A percentile compares a stretch with the other conserved stretches of the same genome.
Evolutionary conservation across 1,284 basidiomycete genomes (phyloP).

Genomic region (Ustilago hordei): DNA sequence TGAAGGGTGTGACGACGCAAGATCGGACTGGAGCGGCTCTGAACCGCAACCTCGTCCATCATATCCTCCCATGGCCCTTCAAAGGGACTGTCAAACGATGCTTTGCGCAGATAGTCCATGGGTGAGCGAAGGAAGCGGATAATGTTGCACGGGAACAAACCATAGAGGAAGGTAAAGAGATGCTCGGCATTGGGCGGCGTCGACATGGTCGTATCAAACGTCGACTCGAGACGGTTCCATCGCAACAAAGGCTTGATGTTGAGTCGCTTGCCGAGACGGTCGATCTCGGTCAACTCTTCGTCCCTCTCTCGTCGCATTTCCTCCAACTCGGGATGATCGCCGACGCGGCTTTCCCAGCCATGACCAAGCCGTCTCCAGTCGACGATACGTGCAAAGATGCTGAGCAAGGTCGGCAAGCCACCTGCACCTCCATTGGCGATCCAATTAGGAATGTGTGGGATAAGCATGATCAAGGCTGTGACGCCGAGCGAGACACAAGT

Average conservation of each 20-base stretch:
- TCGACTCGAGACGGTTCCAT: slow-evolving; percentile 58
- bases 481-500: slow-evolving; percentile 59
- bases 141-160: slow-evolving; percentile 86
- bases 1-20: slow-evolving; percentile 81
- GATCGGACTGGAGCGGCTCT: slow-evolving; percentile 70
- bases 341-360: slow-evolving; percentile 56
- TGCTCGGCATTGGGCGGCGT: slow-evolving; percentile 59
- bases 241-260: slow-evolving; percentile 46
- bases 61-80: slow-evolving; percentile 72
- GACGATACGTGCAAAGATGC: slow-evolving; percentile 63
- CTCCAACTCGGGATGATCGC: slow-evolving; percentile 41
- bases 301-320: slow-evolving; percentile 50
- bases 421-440: slow-evolving; percentile 61
- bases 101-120: slow-evolving; percentile 76
- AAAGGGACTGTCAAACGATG: slow-evolving; percentile 74
- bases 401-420: slow-evolving; percentile 59
- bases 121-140: slow-evolving; percentile 80
- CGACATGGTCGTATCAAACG: slow-evolving; percentile 52
- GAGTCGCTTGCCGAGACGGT: slow-evolving; percentile 59
- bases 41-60: slow-evolving; percentile 75
- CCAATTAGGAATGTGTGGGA: slow-evolving; percentile 67
- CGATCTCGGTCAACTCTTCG: slow-evolving; percentile 54
- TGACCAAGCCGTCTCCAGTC: slow-evolving; percentile 58
- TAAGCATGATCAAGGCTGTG: slow-evolving; percentile 63
- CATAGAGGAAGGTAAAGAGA: slow-evolving; percentile 82